Base-by-base conservation (phyloP, 257 asterid genomes). In the Avicennia marina region DNA sequence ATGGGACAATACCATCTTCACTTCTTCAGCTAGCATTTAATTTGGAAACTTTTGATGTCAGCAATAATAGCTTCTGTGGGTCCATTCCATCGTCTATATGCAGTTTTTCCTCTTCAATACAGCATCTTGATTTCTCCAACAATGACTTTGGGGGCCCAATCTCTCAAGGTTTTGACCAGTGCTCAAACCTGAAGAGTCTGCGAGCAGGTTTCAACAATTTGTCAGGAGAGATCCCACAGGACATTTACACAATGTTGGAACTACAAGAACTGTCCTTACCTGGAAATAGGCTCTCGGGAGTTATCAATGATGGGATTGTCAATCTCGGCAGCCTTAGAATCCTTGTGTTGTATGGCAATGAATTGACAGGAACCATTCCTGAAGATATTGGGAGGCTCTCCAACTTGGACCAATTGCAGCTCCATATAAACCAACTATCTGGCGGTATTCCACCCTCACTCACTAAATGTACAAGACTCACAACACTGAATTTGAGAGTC, bases 11-110 rank as follows among this genome's bases (percentile, higher is more conserved):
- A 26, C 65, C 36, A 24, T 6, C 70, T 12, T 67, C 95, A 2
- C 77, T 83, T 49, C 33, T 85, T 54, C 70, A 65, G 72, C 29
- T 66, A 11, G 89, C 83, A 25, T 31, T 45, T 6, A 71, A 53
- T 43, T 63, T 91, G 81, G 80, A 56, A 26, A 69, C 65, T 21
- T 80, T 91, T 31, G 89, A 85, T 76, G 76, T 83, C 47, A 83
- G 83, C 75, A 88, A 85, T 60, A 91, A 91, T 71, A 81, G 80
- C 81, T 88, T 91, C 66, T 24, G 50, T 16, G 98, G 98, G 27
- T 4, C 61, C 6, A 68, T 88, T 25, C 98, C 97, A 6, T 63
- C 79, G 0, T 55, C 41, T 25, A 44, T 83, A 53, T 88, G 95
- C 75, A 52, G 64, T 40, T 68, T 68, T 38, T 68, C 95, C 0